Base-by-base conservation (phyloP, 73 alveolate species). In the Blepharisma japonicum region DNA sequence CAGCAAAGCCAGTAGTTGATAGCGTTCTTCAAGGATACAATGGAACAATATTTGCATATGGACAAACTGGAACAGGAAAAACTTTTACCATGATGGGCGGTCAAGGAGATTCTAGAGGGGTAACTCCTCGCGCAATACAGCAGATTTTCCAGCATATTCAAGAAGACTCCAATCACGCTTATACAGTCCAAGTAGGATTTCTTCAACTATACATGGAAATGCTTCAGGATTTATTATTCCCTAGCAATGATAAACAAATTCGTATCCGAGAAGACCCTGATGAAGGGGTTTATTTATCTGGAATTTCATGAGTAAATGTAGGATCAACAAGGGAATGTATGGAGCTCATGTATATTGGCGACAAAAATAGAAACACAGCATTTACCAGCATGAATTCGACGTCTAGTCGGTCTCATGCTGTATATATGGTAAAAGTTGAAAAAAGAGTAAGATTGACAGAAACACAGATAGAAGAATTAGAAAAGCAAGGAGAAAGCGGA, bases 11-110 rank as follows among this genome's bases (percentile, higher is more conserved):
- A 21, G 96, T 94, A 45, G 90, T 96, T 6, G 23, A 80, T 6
- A 78, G 91, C 66, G 98, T 93, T n/a, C 85, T 96, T 20, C 81
- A 85, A 78, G 99, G 99, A 11, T 96, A 90, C 67, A 96, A 96
- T 83, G 99, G 99, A 11, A 92, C 99, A 18, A 96, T 96, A 18
- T 96, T 96, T 56, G 96, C 97, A 39, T 96, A 96, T 83, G 99
- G 99, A 2, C 90, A 94, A 86, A 96, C 99, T 4, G 99, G 98
- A 18, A 94, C 99, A 38, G 99, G 99, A 7, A 96, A 96, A 83
- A 96, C 98, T 2, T 94, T 88, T 82, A 92, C 99, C 6, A 94
- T 96, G 98, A 93, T 91, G 32, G 98, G 98, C 11, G 80, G 87
- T 81, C 14, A 11, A n/a, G 80, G 56, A 25, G 94, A 81, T 9